Evolutionary conservation across 2,329 filamentous ascomycete genomes (phyloP).

Genomic region (Cercospora canescens): DNA sequence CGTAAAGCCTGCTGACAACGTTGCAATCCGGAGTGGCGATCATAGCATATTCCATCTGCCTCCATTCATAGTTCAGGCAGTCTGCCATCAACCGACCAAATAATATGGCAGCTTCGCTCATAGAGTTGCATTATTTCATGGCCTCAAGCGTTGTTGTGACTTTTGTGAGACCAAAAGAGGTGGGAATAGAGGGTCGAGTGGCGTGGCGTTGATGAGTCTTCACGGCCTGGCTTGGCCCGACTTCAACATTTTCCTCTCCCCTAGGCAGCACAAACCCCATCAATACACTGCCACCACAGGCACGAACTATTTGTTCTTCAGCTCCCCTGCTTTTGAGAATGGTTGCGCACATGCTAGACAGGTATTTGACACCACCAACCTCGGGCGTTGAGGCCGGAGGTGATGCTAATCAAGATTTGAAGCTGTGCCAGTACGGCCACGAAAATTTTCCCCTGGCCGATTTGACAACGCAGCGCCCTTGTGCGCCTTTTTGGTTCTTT

Average conservation of each 20-base stretch:
- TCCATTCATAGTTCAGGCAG: too few species aligned
- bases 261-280: too few species aligned
- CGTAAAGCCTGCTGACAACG: too few species aligned
- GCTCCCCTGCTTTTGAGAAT: background rate
- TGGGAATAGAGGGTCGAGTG: too few species aligned
- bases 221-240: background rate
- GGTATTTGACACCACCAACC: constrained; percentile 3
- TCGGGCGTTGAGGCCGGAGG: background rate
- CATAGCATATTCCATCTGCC: too few species aligned
- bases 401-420: background rate
- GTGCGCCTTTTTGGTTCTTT: background rate
- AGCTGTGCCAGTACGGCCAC: background rate
- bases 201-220: background rate
- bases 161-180: background rate
- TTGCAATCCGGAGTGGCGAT: too few species aligned
- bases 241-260: background rate
- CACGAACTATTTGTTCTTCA: background rate
- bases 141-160: background rate
- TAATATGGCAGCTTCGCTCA: too few species aligned
- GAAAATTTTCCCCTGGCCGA: constrained; percentile 1
- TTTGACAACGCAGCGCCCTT: background rate
- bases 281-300: background rate
- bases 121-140: too few species aligned
- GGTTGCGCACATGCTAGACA: background rate
- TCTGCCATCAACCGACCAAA: background rate